These are phyloP conservation scores for Raphanus hybrid DNA, from an alignment of 441 rosid species.

Conservation along the genomic window DNA sequence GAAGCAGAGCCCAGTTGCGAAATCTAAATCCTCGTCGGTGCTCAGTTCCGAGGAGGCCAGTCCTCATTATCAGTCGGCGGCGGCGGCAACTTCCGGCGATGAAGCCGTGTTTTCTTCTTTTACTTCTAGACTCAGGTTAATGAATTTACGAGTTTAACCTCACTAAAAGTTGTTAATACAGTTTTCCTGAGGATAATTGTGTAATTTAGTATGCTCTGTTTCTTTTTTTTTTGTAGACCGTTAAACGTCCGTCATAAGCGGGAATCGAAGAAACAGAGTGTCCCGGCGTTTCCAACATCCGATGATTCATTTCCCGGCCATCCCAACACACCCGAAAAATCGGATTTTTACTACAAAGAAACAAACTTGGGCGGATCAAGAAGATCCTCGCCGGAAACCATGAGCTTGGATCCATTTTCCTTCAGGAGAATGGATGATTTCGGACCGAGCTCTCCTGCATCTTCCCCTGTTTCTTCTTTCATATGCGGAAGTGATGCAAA, in stretches of 20 bases:
- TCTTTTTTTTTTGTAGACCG: slow-evolving; percentile 51
- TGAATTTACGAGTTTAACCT: not conserved
- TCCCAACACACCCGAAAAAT: slow-evolving; percentile 46
- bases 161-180: not conserved
- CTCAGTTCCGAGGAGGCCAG: slow-evolving; percentile 83
- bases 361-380: slow-evolving; percentile 47
- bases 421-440: slow-evolving; percentile 61
- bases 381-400: slow-evolving; percentile 70
- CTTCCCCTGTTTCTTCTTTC: slow-evolving; percentile 76
- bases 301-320: slow-evolving; percentile 34
- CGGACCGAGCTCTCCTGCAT: slow-evolving; percentile 67
- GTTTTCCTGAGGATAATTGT: not conserved
- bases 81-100: slow-evolving; percentile 48
- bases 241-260: slow-evolving; percentile 64
- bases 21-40: slow-evolving; percentile 68
- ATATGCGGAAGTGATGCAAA: not conserved
- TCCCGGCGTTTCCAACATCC: slow-evolving; percentile 36
- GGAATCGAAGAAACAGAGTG: slow-evolving; percentile 44
- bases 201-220: slow-evolving; percentile 17
- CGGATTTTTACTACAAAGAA: slow-evolving; percentile 37
- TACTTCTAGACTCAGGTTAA: slow-evolving; percentile 83
- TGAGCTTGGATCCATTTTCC: slow-evolving; percentile 64
- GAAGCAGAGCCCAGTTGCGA: slow-evolving; percentile 64
- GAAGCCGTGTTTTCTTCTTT: slow-evolving; percentile 72
- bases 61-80: slow-evolving; percentile 59